Base-by-base conservation (phyloP, 176 grass and related monocot genomes). In the Aechmea fasciata region DNA sequence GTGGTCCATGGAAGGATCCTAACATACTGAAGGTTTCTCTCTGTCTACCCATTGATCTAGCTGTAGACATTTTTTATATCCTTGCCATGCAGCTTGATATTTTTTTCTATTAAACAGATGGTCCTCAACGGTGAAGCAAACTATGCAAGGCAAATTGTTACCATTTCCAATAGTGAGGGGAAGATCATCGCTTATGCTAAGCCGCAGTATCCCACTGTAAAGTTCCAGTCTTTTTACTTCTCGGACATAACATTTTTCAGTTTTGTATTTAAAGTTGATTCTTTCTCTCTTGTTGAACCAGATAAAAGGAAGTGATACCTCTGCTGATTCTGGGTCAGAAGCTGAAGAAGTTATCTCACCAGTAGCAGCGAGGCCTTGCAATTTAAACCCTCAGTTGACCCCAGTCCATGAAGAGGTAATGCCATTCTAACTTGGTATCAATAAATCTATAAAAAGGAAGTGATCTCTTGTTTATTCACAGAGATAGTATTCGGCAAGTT, bases 1-100 rank as follows among this genome's bases (percentile, higher is more conserved):
- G 77, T 81, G 94, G 94, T 29, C 94, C 89, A 69, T 99, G 94
- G 89, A 92, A 81, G 66, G 84, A 99, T 65, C 86, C 89, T 63
- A 69, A 77, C 71, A 93, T 93, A 73, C 78, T 90, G 55, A 90
- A 90, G 87, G 94, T 97, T 47, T 80, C 18, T 62, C 33, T 65
- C 22, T 49, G 17, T 73, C 54, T 73, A 2, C 63, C 53, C 62
- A 2, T 73, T 2, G 52, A 54, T 48, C 1, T 52, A 17, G 4
- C 10, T 70, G 18, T 51, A 47, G 9, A 61, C 1, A 50, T 47
- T 68, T 81, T 57, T 64, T 22, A 57, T 67, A 66, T 13, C 76
- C 68, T 76, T 51, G 7, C 48, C 67, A 70, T 15, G n/a, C 71
- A 73, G 63, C 71, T 49, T 82, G 76, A 33, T 6, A 51, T 66